These are phyloP conservation scores for Leccinum aurantiacum DNA, from an alignment of 768 basidiomycete species.

Conservation along the genomic window DNA sequence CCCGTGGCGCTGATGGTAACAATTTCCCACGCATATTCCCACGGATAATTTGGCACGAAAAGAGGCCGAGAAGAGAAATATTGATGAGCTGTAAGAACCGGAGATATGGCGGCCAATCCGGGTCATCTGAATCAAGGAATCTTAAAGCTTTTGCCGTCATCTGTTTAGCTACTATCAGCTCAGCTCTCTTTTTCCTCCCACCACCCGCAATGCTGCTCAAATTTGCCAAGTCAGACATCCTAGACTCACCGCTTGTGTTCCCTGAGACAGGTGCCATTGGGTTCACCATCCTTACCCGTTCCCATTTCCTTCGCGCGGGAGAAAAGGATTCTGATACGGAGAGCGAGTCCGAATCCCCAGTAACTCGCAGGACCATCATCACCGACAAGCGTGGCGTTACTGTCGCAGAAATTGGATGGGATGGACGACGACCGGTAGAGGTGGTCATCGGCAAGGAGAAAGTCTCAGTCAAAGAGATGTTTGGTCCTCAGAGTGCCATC, in stretches of 20 bases:
- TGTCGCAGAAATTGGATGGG: slow-evolving; percentile 53
- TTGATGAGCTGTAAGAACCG: neutral
- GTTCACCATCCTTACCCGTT: slow-evolving; percentile 49
- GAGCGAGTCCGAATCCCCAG: slow-evolving; percentile 24
- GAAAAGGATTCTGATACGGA: slow-evolving; percentile 32
- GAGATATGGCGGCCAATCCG: neutral
- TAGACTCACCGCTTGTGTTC: slow-evolving; percentile 54
- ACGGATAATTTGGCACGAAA: slow-evolving; percentile 3
- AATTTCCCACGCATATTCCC: slow-evolving; percentile 7
- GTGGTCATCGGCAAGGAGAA: slow-evolving; percentile 52
- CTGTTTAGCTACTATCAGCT: neutral
- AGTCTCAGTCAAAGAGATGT: slow-evolving; percentile 52
- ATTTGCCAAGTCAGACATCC: slow-evolving; percentile 58
- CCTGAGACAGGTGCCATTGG: slow-evolving; percentile 49
- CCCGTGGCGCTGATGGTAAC: slow-evolving; percentile 11
- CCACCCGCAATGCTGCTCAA: slow-evolving; percentile 49
- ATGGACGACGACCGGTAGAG: slow-evolving; percentile 48
- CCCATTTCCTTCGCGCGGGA: slow-evolving; percentile 30
- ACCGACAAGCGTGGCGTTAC: slow-evolving; percentile 40
- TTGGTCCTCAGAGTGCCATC: slow-evolving; percentile 53
- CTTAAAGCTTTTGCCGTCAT: neutral
- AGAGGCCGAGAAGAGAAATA: slow-evolving; percentile 1
- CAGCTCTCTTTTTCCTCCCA: neutral
- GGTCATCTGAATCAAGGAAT: neutral
- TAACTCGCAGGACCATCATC: slow-evolving; percentile 44